Percentiles rank a stretch among this genome's conserved stretches.
phyloP scores from a whole-genome alignment of 2,329 filamentous ascomycete genomes.

The Ramularia collo-cygni region DNA sequence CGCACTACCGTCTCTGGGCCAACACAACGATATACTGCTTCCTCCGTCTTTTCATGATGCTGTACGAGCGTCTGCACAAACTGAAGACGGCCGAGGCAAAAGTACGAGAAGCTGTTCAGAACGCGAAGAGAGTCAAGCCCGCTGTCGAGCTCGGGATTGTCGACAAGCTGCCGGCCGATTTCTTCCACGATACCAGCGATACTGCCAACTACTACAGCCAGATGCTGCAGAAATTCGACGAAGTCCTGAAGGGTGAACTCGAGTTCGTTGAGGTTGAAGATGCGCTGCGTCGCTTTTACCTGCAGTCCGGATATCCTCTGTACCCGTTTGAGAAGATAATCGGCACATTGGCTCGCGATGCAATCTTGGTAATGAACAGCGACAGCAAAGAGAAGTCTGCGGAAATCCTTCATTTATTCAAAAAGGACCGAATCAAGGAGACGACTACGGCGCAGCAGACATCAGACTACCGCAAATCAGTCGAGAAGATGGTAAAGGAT shows the following conservation, averaged over 20 bases:
- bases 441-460: constrained; percentile 86
- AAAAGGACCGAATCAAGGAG: constrained; percentile 70
- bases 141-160: constrained; percentile 78
- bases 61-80: constrained; percentile 76
- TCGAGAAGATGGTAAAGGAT: constrained; percentile 88
- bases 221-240: constrained; percentile 77
- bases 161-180: constrained; percentile 66
- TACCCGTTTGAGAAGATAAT: constrained; percentile 91
- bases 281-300: constrained; percentile 82
- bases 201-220: constrained; percentile 75
- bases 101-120: constrained; percentile 66
- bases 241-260: constrained; percentile 73
- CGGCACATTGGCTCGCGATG: constrained; percentile 71
- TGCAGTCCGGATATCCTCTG: constrained; percentile 83
- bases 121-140: constrained; percentile 68
- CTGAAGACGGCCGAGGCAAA: constrained; percentile 73
- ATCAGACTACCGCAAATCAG: constrained; percentile 82
- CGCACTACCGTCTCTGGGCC: constrained; percentile 81
- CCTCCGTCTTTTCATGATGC: constrained; percentile 84
- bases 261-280: constrained; percentile 84
- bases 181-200: constrained; percentile 61
- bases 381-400: constrained; percentile 91
- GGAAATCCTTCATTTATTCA: constrained; percentile 82
- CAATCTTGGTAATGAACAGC: constrained; percentile 71
- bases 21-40: constrained; percentile 92